phyloP scores from a whole-genome alignment of 2,329 filamentous ascomycete genomes.

The Alternaria sp. region DNA sequence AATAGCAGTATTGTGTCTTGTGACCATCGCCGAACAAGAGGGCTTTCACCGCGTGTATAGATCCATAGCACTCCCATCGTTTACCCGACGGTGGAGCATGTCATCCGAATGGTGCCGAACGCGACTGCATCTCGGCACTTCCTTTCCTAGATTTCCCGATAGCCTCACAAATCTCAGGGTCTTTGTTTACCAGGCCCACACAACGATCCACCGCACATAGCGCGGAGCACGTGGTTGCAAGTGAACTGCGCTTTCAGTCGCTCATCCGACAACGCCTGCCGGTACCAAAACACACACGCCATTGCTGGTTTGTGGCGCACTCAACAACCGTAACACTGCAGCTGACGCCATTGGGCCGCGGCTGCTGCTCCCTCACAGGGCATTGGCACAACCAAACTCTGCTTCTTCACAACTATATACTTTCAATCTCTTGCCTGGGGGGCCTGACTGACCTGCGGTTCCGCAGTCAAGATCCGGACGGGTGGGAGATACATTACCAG shows the following conservation, averaged over 20 bases:
- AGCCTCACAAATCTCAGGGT: constrained; percentile 28
- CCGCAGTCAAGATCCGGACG: constrained; percentile 5
- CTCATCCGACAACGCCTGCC: constrained; percentile 22
- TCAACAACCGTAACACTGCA: constrained; percentile 13
- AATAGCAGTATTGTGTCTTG: background rate
- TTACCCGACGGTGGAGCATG: constrained; percentile 21
- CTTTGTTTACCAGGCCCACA: constrained; percentile 24
- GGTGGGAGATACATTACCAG: background rate
- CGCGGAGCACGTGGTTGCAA: constrained; percentile 23
- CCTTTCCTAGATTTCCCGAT: constrained; percentile 34
- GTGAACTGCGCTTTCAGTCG: constrained; percentile 18
- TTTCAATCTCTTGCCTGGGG: background rate
- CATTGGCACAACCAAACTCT: background rate
- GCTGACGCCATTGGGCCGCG: background rate
- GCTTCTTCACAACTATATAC: background rate
- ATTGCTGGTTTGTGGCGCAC: background rate
- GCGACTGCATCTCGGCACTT: constrained; percentile 10
- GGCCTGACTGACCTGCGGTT: background rate
- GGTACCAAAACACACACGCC: background rate
- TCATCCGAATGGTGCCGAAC: constrained; percentile 20
- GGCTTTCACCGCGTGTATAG: background rate
- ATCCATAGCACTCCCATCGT: constrained; percentile 2
- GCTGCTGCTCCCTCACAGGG: background rate
- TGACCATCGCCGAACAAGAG: background rate
- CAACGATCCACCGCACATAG: constrained; percentile 22